Evolutionary conservation across 1,284 basidiomycete genomes (phyloP).

Genomic region (Tilletia setariae): DNA sequence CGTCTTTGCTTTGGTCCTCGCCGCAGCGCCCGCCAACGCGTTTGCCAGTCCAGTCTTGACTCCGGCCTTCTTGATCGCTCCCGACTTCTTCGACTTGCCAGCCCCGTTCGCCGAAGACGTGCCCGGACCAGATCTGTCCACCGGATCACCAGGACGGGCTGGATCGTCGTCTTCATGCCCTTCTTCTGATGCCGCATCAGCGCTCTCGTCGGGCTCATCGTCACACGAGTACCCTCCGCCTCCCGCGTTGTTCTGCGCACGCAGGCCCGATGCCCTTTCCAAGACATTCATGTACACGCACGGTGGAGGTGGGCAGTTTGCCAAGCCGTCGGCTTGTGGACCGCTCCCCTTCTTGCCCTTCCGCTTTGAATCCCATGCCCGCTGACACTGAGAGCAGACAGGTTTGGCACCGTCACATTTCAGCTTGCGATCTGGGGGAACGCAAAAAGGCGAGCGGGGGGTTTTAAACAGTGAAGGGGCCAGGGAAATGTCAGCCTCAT

Average conservation of each 20-base stretch:
- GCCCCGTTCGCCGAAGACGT: too few relatives aligned
- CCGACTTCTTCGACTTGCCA: too few relatives aligned
- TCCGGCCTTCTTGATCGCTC: too few relatives aligned
- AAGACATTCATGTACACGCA: neutral
- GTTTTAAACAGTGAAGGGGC: too few relatives aligned
- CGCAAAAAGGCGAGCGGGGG: neutral
- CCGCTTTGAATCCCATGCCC: constrained; percentile 41
- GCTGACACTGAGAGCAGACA: constrained; percentile 41
- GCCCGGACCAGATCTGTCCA: too few relatives aligned
- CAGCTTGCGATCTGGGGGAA: constrained; percentile 33
- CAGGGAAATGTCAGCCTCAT: too few relatives aligned
- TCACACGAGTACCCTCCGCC: neutral
- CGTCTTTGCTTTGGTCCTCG: constrained; percentile 7
- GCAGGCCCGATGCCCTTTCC: neutral
- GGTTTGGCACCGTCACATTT: constrained; percentile 45
- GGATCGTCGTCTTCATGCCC: too few relatives aligned
- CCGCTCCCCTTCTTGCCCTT: constrained; percentile 26
- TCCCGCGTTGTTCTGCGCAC: neutral
- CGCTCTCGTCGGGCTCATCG: neutral
- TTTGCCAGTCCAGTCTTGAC: too few relatives aligned
- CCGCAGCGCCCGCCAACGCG: neutral
- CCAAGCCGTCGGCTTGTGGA: neutral
- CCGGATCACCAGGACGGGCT: too few relatives aligned
- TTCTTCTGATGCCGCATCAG: too few relatives aligned
- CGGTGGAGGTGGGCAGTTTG: neutral